Base-by-base conservation (phyloP, 768 basidiomycete species). In the Xerocomus potaroensis region DNA sequence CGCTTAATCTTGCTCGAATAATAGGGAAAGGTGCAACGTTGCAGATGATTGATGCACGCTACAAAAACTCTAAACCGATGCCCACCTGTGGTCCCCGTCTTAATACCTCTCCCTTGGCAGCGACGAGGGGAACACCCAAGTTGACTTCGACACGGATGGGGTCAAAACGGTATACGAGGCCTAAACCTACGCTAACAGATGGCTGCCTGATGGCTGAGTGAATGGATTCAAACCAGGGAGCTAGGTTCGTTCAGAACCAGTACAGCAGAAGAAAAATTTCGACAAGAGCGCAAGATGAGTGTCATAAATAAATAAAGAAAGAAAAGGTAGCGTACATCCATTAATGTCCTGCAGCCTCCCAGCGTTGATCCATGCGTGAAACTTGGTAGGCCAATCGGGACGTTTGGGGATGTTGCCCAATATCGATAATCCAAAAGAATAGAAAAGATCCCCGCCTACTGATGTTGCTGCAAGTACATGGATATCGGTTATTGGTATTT, bases 81-180 rank as follows among this genome's bases (percentile, higher is more conserved):
- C 91, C 91, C 22, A 90, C 78, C 64, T 88, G 88, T 36, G 91
- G 68, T 8, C 91, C 91, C 58, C 77, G 81, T 58, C 79, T 74
- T 45, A 66, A 57, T 8, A 80, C 80, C 64, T 90, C 91, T 45
- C 78, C 80, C 57, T 72, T 77, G 36, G 78, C 79, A 2, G 80
- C 78, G 3, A 84, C 76, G 3, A 96, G 71, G 5, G 92, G 92
- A 29, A 95, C 72, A 7, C 91, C 90, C 51, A 95, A 78, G 64
- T 94, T 95, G 48, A 91, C 72, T 65, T 96, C 93, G 22, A 91
- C 74, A n/a, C 93, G 75, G 16, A 91, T 74, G 5, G 89, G 85
- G 49, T 90, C 85, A 53, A 92, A 83, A 29, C 81, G 74, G 60
- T 92, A 94, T 26, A 94, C 77, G 14, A 96, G 68, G 4, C 92